A percentile compares a stretch with the other conserved stretches of the same genome.
phyloP scores from a whole-genome alignment of 345 rosid genomes.

The Hibiscus syriacus region DNA sequence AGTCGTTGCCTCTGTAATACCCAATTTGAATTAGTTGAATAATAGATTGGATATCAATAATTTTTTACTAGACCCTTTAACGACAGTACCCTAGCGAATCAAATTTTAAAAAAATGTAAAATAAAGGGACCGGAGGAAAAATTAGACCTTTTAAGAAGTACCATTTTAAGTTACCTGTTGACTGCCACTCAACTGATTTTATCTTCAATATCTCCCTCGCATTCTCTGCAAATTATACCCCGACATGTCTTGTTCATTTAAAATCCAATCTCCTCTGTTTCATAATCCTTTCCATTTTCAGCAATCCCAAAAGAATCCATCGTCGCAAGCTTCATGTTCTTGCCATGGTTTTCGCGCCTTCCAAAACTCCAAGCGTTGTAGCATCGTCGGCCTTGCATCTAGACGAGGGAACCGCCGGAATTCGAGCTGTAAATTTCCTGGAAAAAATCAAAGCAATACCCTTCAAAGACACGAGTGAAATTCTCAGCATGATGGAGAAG shows the following conservation, averaged over 20 bases:
- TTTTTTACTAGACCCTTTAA: too few relatives aligned
- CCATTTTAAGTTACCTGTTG: too few relatives aligned
- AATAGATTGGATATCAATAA: too few relatives aligned
- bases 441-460: slow-evolving; percentile 23
- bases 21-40: too few relatives aligned
- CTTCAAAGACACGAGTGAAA: slow-evolving; percentile 5
- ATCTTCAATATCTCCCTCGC: background rate
- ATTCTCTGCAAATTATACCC: background rate
- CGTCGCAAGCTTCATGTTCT: background rate
- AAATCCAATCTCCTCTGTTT: background rate
- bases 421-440: slow-evolving; percentile 11
- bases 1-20: too few relatives aligned
- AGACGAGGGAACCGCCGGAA: slow-evolving; percentile 1
- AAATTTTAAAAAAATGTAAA: too few relatives aligned
- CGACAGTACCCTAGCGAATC: too few relatives aligned
- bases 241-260: background rate
- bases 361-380: background rate
- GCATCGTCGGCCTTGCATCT: background rate
- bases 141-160: too few relatives aligned
- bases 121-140: too few relatives aligned
- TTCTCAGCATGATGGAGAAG: slow-evolving; percentile 19
- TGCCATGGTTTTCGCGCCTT: background rate
- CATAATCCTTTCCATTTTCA: background rate
- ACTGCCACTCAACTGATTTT: background rate
- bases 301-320: background rate